Percentiles rank a stretch among this genome's conserved stretches.
Conservation (phyloP, 768 basidiomycete genomes). For the Leccinum broughii region DNA sequence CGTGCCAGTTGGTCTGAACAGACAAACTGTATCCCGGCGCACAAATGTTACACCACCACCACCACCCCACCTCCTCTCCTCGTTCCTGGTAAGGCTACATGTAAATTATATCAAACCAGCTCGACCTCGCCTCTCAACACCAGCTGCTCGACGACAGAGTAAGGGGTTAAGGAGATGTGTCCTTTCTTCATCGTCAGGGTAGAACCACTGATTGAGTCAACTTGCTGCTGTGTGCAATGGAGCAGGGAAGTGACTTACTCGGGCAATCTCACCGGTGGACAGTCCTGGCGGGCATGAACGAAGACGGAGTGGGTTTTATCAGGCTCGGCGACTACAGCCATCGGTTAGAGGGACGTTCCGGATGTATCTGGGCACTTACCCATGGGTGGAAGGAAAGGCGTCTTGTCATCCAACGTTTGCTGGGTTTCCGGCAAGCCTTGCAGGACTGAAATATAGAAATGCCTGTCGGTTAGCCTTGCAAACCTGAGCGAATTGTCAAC, state of each 20-base stretch:
- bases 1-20: not conserved
- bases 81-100: slow-evolving; percentile 16
- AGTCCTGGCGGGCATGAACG: slow-evolving; percentile 71
- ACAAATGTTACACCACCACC: slow-evolving; percentile 14
- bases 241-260: slow-evolving; percentile 49
- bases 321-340: slow-evolving; percentile 68
- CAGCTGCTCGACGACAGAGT: slow-evolving; percentile 72
- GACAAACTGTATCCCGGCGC: slow-evolving; percentile 9
- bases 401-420: slow-evolving; percentile 72
- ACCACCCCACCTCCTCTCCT: not conserved
- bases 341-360: slow-evolving; percentile 4
- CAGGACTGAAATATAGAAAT: slow-evolving; percentile 78
- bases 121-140: slow-evolving; percentile 73
- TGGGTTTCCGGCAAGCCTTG: slow-evolving; percentile 80
- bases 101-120: slow-evolving; percentile 53
- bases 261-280: slow-evolving; percentile 64
- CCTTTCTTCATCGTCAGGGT: slow-evolving; percentile 74
- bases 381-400: slow-evolving; percentile 74
- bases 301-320: slow-evolving; percentile 79
- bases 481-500: slow-evolving; percentile 48
- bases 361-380: slow-evolving; percentile 40
- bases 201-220: slow-evolving; percentile 53
- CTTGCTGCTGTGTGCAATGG: not conserved
- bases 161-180: slow-evolving; percentile 79
- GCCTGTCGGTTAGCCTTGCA: slow-evolving; percentile 71